phyloP scores from a whole-genome alignment of 331 rosid species.

The Quercus tomentella region DNA sequence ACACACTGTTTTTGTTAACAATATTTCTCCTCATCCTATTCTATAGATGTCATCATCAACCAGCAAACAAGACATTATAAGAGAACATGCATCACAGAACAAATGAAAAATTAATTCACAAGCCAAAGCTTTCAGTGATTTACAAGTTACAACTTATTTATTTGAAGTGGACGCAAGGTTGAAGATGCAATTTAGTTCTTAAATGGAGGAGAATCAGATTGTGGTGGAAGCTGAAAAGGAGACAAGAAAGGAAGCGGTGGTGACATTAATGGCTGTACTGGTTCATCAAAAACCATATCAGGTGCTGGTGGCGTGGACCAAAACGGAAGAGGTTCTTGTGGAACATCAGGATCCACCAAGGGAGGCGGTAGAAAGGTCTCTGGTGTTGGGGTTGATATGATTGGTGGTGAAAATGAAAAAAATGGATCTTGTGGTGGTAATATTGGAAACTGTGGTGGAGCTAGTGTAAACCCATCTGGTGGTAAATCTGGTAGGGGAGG shows the following conservation, averaged over 20 bases:
- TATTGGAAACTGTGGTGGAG: constrained; percentile 20
- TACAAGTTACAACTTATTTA: neutral
- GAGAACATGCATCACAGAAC: neutral
- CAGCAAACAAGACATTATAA: neutral
- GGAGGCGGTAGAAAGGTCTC: constrained; percentile 37
- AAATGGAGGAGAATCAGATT: constrained; percentile 32
- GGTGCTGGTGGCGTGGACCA: constrained; percentile 38
- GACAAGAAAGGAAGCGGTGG: constrained; percentile 22
- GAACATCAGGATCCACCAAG: constrained; percentile 18
- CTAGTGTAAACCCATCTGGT: constrained; percentile 15
- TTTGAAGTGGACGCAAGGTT: neutral
- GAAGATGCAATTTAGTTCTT: neutral
- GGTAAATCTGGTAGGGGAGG: constrained; percentile 23
- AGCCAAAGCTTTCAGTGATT: neutral
- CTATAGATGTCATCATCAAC: neutral
- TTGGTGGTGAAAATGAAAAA: constrained; percentile 28
- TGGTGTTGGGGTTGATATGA: constrained; percentile 31
- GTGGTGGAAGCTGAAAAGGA: constrained; percentile 21
- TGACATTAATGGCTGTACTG: constrained; percentile 16
- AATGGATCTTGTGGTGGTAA: constrained; percentile 30
- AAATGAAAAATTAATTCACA: neutral
- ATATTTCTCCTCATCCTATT: too few species aligned
- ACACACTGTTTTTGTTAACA: too few species aligned
- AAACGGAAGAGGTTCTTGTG: constrained; percentile 42
- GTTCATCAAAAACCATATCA: constrained; percentile 21